These are phyloP conservation scores for Pichia sp. DNA, from an alignment of 1,139 yeast genomes.

Conservation along the genomic window DNA sequence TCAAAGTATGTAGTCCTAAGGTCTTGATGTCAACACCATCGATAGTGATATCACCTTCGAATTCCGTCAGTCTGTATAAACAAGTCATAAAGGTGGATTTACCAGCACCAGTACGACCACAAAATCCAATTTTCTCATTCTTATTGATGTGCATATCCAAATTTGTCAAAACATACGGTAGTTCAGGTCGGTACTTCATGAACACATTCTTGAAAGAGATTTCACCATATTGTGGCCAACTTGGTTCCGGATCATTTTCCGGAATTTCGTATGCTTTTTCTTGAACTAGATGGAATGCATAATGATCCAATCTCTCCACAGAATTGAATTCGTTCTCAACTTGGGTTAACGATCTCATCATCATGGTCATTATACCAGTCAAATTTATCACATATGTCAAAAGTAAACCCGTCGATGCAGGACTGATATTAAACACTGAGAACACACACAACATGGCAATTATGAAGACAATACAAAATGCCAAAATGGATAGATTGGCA, in stretches of 20 bases:
- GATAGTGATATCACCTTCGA: conserved; percentile 44
- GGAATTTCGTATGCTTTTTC: conserved; percentile 55
- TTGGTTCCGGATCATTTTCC: conserved; percentile 50
- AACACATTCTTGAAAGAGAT: conserved; percentile 40
- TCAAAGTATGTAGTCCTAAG: conserved; percentile 43
- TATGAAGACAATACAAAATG: conserved; percentile 44
- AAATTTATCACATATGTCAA: conserved; percentile 54
- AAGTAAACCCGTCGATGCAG: conserved; percentile 70
- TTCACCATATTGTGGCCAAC: conserved; percentile 59
- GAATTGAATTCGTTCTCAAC: conserved; percentile 52
- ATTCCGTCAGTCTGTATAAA: conserved; percentile 47
- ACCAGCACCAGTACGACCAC: conserved; percentile 68
- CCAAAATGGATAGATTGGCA: conserved; percentile 56
- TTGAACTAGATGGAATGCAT: conserved; percentile 52
- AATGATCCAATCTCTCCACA: conserved; percentile 45
- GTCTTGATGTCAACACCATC: conserved; percentile 48
- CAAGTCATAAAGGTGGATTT: conserved; percentile 58
- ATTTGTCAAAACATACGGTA: conserved; percentile 44
- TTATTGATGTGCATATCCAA: conserved; percentile 44
- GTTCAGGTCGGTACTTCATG: conserved; percentile 45
- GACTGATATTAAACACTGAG: conserved; percentile 55
- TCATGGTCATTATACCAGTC: conserved; percentile 44
- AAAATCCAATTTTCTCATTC: conserved; percentile 56
- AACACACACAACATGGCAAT: conserved; percentile 58
- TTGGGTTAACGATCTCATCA: conserved; percentile 48